A percentile compares a stretch with the other conserved stretches of the same genome.
Evolutionary conservation across 1,139 yeast genomes (phyloP).

Genomic region (Geotrichum histeridarum): DNA sequence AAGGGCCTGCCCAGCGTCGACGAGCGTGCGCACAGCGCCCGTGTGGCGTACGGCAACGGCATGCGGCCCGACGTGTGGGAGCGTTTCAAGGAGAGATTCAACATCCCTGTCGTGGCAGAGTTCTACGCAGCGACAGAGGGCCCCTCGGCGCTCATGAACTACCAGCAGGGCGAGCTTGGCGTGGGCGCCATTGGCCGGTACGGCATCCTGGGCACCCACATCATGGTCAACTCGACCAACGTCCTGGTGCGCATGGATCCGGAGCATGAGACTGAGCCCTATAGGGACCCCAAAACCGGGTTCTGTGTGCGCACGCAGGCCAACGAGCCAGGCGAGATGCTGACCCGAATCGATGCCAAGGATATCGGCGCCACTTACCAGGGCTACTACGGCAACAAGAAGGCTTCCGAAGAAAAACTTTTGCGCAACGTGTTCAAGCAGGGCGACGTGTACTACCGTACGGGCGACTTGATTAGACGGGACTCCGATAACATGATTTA

Average conservation of each 20-base stretch:
- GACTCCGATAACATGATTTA: conserved; percentile 69
- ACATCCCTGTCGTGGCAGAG: conserved; percentile 74
- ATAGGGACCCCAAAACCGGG: conserved; percentile 67
- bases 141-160: conserved; percentile 82
- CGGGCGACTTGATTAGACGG: conserved; percentile 74
- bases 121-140: conserved; percentile 94
- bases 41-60: conserved; percentile 87
- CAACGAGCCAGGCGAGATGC: conserved; percentile 80
- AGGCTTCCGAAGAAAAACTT: conserved; percentile 74
- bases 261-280: conserved; percentile 67
- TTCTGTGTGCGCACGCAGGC: conserved; percentile 47
- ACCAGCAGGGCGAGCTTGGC: conserved; percentile 74
- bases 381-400: conserved; percentile 79
- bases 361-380: conserved; percentile 58
- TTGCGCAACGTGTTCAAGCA: conserved; percentile 65
- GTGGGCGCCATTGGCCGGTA: conserved; percentile 86
- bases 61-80: conserved; percentile 89
- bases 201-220: conserved; percentile 41
- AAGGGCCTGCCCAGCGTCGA: conserved; percentile 63
- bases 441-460: conserved; percentile 90
- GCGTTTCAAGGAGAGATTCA: conserved; percentile 70
- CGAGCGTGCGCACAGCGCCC: conserved; percentile 60
- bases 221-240: conserved; percentile 33
- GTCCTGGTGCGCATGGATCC: conserved; percentile 63
- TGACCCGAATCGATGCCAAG: conserved; percentile 69